phyloP scores from a whole-genome alignment of 345 rosid genomes.

The Eutrema heterophyllum region DNA sequence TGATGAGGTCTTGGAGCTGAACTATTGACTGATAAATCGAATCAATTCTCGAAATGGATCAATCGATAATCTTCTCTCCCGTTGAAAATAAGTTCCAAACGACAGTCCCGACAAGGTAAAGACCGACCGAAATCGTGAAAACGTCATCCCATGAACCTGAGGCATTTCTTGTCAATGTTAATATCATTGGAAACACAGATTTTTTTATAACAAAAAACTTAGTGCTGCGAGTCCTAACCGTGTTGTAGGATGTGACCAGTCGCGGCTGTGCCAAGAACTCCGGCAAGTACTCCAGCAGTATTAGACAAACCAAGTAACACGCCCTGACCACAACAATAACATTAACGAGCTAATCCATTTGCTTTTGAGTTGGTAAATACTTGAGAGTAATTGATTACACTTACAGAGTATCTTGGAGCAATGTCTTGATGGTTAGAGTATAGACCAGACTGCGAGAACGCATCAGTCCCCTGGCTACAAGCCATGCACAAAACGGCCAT shows the following conservation, averaged over 20 bases:
- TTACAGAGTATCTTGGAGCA: constrained; percentile 92
- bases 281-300: constrained; percentile 92
- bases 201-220: no score
- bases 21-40: constrained; percentile 2
- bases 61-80: constrained; percentile 82
- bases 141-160: constrained; percentile 98
- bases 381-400: constrained; percentile 15
- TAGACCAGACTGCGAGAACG: constrained; percentile 92
- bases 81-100: constrained; percentile 89
- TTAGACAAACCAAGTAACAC: constrained; percentile 89
- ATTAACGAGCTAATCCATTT: neutral
- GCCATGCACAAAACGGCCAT: constrained; percentile 55
- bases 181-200: neutral
- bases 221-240: constrained; percentile 35
- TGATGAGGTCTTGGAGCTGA: constrained; percentile 9
- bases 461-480: constrained; percentile 96
- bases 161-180: neutral
- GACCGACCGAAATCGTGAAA: constrained; percentile 82
- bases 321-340: constrained; percentile 46
- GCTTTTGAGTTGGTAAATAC: neutral
- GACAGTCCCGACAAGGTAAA: constrained; percentile 77
- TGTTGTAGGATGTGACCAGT: constrained; percentile 93
- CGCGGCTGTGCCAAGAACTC: constrained; percentile 92
- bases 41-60: neutral
- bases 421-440: constrained; percentile 97